A percentile compares a stretch with the other conserved stretches of the same genome.
Evolutionary conservation across 495 filamentous ascomycete species (phyloP).

Genomic region (Melanomma pulvis-pyrius): DNA sequence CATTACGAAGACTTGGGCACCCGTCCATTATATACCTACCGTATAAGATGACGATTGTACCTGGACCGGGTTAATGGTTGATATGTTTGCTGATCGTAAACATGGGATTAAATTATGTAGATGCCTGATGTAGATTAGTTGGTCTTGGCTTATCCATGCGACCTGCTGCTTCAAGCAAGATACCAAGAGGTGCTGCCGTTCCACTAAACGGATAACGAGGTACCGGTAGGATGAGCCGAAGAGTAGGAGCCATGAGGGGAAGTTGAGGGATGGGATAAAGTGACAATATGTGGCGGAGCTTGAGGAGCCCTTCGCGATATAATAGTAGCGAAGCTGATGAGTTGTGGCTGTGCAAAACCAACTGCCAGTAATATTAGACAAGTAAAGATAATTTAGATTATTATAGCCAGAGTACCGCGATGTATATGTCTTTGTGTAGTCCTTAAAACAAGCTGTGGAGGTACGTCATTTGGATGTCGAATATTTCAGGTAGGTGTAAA

Average conservation of each 20-base stretch:
- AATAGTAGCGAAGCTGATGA: too few relatives aligned
- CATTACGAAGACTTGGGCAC: neutral
- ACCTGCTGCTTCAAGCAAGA: constrained; percentile 3
- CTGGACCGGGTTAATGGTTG: neutral
- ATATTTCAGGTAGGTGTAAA: too few relatives aligned
- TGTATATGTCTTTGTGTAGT: too few relatives aligned
- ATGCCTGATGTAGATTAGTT: neutral
- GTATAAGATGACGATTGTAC: too few relatives aligned
- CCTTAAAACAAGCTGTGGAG: too few relatives aligned
- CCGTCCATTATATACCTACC: neutral
- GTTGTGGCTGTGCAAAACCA: too few relatives aligned
- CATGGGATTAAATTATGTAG: neutral
- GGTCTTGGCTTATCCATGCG: neutral
- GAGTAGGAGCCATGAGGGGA: neutral
- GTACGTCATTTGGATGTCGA: too few relatives aligned
- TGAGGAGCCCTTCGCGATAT: too few relatives aligned
- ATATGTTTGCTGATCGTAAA: neutral
- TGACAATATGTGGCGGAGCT: too few relatives aligned
- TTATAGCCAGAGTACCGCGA: too few relatives aligned
- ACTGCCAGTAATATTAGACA: too few relatives aligned
- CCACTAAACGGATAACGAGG: neutral
- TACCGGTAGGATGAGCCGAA: neutral
- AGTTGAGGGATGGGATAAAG: neutral
- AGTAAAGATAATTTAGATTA: too few relatives aligned
- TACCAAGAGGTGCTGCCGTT: neutral